Base-by-base conservation (phyloP, 164 flowering plant species). In the Magnolia officinalis region DNA sequence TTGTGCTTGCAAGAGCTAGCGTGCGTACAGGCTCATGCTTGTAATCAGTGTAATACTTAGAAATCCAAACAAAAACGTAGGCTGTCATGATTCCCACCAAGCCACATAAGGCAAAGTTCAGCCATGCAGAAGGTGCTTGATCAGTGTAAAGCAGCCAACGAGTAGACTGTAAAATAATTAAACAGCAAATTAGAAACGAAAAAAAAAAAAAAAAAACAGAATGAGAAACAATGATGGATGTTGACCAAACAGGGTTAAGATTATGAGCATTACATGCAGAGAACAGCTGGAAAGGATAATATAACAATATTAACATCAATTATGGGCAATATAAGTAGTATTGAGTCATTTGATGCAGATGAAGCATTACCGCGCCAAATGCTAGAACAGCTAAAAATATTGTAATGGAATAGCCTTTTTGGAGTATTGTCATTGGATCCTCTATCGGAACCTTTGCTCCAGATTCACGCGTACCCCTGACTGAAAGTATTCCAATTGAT, bases 101-200 rank as follows among this genome's bases (percentile, higher is more conserved):
- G 71, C 99, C 99, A 84, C 99, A 94, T 23, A 96, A 83, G 61
- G 96, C 97, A 81, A 96, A 96, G 85, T 90, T 89, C 77, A 94
- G 75, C 98, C 99, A 94, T 19, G 99, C 99, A 51, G 92, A 82
- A 82, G 98, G 99, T 67, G 99, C 99, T 86, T 91, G 94, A 79
- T 94, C 97, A 5, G 97, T 92, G 73, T 96, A 90, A 55, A 94
- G 92, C 82, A 96, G 75, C 99, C 97, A 94, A 19, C 98, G 91
- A n/a, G 99, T 94, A 23, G 99, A 96, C 98, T 96, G 94, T 66
- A 82, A 76, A 37, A 37, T 31, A 66, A 75, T 14, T 18, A 78
- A 16, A 51, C 72, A 69, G 71, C 45, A 18, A 51, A 50, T 50
- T 76, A 80, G 24, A 74, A 83, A 50, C 29, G 29, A 69, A 63